Conservation (phyloP, 768 basidiomycete genomes). For the Amanita brunnescens region DNA sequence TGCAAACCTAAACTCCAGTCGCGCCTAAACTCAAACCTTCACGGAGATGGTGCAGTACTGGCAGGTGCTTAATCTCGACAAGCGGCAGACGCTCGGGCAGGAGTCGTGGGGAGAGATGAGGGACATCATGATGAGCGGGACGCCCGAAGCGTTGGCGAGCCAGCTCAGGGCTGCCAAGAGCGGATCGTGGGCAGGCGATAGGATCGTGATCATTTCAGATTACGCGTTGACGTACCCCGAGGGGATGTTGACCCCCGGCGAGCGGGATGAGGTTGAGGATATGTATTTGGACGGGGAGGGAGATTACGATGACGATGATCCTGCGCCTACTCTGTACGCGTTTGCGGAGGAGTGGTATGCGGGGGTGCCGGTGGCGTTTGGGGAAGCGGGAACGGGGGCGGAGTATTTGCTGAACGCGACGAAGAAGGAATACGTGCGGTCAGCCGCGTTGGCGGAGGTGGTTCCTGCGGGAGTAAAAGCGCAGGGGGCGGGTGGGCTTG, state of each 20-base stretch:
- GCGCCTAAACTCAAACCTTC: no score
- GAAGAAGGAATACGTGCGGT: conserved; percentile 5
- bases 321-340: conserved; percentile 3
- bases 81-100: conserved; percentile 4
- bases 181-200: not conserved
- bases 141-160: no score
- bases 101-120: conserved; percentile 1
- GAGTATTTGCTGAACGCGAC: conserved; percentile 2
- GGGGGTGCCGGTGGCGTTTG: not conserved
- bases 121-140: not conserved
- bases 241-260: conserved; percentile 7
- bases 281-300: conserved; percentile 7
- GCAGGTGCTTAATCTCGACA: conserved; percentile 8
- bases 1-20: no score
- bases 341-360: conserved; percentile 7
- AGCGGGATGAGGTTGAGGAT: conserved; percentile 6
- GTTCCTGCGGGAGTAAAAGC: no score
- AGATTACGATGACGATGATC: conserved; percentile 1
- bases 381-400: not conserved
- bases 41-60: conserved; percentile 9
- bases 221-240: conserved; percentile 8
- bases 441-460: not conserved
- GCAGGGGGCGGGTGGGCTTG: no score
- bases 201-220: conserved; percentile 9
- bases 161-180: no score